These are phyloP conservation scores for Phytophthora colocasiae DNA, from an alignment of 352 stramenopile species.

Conservation along the genomic window DNA sequence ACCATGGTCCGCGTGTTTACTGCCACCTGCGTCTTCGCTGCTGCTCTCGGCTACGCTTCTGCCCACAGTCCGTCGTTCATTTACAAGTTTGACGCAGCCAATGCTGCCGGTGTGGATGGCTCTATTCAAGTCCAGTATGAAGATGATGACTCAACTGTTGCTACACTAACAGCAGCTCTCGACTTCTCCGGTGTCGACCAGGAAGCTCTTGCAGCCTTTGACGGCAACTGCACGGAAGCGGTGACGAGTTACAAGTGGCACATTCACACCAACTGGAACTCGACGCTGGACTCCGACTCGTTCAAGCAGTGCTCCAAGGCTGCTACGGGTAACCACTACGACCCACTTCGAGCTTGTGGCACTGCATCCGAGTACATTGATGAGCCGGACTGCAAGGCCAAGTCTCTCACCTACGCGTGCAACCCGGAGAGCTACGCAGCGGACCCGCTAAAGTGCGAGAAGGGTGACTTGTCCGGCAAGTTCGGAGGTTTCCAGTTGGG, in stretches of 20 bases:
- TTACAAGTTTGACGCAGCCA: slow-evolving; percentile 51
- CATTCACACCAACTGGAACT: slow-evolving; percentile 61
- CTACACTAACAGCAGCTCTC: slow-evolving; percentile 44
- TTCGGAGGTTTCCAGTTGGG: slow-evolving; percentile 49
- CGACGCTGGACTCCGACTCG: slow-evolving; percentile 40
- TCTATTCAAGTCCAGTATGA: slow-evolving; percentile 50
- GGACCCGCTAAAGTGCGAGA: slow-evolving; percentile 52
- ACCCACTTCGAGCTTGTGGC: slow-evolving; percentile 54
- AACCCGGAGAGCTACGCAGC: slow-evolving; percentile 48
- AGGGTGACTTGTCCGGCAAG: slow-evolving; percentile 68
- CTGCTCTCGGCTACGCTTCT: background rate
- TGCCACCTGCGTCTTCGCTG: slow-evolving; percentile 4
- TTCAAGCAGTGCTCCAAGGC: slow-evolving; percentile 54
- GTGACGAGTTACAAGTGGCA: slow-evolving; percentile 64
- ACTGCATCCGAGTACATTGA: slow-evolving; percentile 51
- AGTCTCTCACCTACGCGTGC: slow-evolving; percentile 49
- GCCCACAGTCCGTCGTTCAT: slow-evolving; percentile 27
- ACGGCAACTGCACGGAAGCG: slow-evolving; percentile 46
- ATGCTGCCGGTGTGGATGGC: slow-evolving; percentile 42
- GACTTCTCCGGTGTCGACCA: slow-evolving; percentile 50
- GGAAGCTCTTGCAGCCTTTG: slow-evolving; percentile 30
- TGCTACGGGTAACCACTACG: slow-evolving; percentile 59
- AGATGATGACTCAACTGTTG: slow-evolving; percentile 27
- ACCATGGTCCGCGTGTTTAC: slow-evolving; percentile 13
- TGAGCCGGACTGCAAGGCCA: slow-evolving; percentile 34